These are phyloP conservation scores for Tuber umbilicatum DNA, from an alignment of 495 filamentous ascomycete genomes.

Conservation along the genomic window DNA sequence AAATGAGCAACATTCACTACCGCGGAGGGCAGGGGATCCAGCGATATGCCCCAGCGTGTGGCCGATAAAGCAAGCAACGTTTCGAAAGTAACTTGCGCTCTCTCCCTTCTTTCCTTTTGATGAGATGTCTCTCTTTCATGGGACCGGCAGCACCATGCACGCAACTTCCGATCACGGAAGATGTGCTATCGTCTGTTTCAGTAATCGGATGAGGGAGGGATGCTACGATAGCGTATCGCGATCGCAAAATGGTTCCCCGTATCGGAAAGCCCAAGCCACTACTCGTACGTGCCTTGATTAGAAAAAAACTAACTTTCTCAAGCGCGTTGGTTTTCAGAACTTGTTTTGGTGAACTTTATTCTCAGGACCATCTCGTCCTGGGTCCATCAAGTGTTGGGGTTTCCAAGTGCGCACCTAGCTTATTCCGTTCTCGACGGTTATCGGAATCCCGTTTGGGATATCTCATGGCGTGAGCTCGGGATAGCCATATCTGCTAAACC, in stretches of 20 bases:
- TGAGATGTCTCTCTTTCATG: not conserved
- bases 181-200: not conserved
- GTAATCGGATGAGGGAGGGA: not conserved
- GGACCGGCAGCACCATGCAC: constrained; percentile 1
- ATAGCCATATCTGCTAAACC: not conserved
- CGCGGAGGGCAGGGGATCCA: not conserved
- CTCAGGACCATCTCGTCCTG: not conserved
- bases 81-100: not conserved
- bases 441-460: not conserved
- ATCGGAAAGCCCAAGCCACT: not conserved
- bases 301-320: not conserved
- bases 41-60: not conserved
- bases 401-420: not conserved
- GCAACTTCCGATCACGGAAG: not conserved
- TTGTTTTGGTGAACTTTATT: not conserved
- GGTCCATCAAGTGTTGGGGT: not conserved
- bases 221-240: not conserved
- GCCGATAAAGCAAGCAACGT: not conserved
- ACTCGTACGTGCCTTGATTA: not conserved
- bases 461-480: not conserved
- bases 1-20: not conserved
- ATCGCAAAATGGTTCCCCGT: not conserved
- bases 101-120: not conserved
- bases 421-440: not conserved
- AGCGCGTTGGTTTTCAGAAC: not conserved